Evolutionary conservation across 352 stramenopile genomes (phyloP).

Genomic region (Globisporangium yorkense): DNA sequence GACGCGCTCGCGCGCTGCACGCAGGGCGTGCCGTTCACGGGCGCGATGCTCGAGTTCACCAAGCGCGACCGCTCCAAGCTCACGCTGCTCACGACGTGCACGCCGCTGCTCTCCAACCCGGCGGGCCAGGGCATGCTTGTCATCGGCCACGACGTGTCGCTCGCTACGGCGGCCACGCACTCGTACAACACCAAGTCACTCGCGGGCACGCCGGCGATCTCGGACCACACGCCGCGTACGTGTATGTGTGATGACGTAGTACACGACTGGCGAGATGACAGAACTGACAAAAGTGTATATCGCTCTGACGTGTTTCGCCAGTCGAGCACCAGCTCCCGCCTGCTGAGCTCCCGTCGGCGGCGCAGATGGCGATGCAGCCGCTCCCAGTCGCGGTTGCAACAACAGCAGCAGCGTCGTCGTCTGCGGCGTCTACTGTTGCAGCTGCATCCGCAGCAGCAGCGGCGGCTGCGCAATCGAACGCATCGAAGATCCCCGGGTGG

Average conservation of each 20-base stretch:
- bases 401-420: neutral
- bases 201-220: conserved; percentile 46
- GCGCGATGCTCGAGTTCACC: conserved; percentile 52
- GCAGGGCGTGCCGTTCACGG: conserved; percentile 36
- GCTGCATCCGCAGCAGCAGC: conserved; percentile 8
- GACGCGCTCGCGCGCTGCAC: conserved; percentile 63
- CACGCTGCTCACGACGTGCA: conserved; percentile 65
- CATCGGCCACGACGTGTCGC: conserved; percentile 59
- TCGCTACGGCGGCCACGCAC: conserved; percentile 29
- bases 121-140: conserved; percentile 79
- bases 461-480: conserved; percentile 39
- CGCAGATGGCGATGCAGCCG: neutral
- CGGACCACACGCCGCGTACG: conserved; percentile 44
- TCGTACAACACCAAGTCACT: conserved; percentile 38
- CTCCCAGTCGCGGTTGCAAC: neutral
- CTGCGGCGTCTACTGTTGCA: conserved; percentile 10
- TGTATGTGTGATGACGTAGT: conserved; percentile 9
- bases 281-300: neutral
- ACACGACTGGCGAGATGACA: neutral
- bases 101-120: conserved; percentile 64
- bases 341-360: conserved; percentile 1
- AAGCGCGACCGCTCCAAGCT: conserved; percentile 55
- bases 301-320: neutral
- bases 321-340: conserved; percentile 10
- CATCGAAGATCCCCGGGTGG: conserved; percentile 73